Conservation (phyloP, 1,139 yeast genomes). For the Kurtzmaniella quercitrusa region DNA sequence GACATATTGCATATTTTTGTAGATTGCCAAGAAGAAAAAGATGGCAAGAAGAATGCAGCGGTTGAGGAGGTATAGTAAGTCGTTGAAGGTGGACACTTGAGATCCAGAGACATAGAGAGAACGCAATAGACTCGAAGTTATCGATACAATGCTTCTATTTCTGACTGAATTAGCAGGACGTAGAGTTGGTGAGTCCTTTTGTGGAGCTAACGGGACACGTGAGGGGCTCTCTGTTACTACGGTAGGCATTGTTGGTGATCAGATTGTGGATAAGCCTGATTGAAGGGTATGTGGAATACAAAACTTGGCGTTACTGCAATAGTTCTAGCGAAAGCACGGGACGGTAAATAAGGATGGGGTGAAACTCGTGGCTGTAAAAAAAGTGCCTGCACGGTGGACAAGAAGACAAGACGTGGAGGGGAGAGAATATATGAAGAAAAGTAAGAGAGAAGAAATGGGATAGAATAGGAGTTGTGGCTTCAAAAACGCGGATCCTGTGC, state of each 20-base stretch:
- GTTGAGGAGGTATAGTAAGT: constrained; percentile 4
- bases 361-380: background rate
- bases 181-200: background rate
- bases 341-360: background rate
- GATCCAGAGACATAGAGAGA: background rate
- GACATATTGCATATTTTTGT: constrained; percentile 47
- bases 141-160: constrained; percentile 1
- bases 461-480: too few relatives aligned
- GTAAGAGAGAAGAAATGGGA: too few relatives aligned
- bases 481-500: too few relatives aligned
- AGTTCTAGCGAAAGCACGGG: too few relatives aligned
- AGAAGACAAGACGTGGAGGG: background rate
- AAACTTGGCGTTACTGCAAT: too few relatives aligned
- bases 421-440: background rate
- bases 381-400: background rate
- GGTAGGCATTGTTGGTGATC: background rate
- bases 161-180: constrained; percentile 5
- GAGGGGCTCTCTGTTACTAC: background rate
- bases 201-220: background rate
- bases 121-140: background rate
- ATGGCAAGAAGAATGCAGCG: constrained; percentile 42
- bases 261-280: background rate
- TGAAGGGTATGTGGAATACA: too few relatives aligned
- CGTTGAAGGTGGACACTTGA: constrained; percentile 2
- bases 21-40: constrained; percentile 53